These are phyloP conservation scores for Trametes cingulata DNA, from an alignment of 768 basidiomycete species.

Conservation along the genomic window DNA sequence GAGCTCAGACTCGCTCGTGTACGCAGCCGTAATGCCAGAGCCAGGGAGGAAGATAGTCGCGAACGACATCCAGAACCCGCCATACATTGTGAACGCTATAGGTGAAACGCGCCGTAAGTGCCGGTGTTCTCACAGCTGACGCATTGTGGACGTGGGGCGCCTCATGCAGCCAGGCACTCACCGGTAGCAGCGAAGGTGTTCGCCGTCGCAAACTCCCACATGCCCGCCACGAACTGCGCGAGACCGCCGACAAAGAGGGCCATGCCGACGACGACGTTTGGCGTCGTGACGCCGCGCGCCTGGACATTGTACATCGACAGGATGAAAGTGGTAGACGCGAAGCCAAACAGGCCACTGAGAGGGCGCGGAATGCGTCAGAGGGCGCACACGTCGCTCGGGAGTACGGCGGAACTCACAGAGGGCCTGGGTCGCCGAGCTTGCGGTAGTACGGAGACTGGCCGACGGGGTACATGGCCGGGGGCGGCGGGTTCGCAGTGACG, in stretches of 20 bases:
- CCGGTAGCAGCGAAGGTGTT: conserved; percentile 75
- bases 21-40: conserved; percentile 61
- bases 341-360: conserved; percentile 72
- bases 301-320: conserved; percentile 72
- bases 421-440: conserved; percentile 58
- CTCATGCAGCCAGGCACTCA: conserved; percentile 36
- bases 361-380: conserved; percentile 11
- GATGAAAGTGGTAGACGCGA: conserved; percentile 82
- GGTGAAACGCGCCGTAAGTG: conserved; percentile 1
- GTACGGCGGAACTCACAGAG: conserved; percentile 42
- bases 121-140: not conserved
- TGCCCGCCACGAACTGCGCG: conserved; percentile 82
- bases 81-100: conserved; percentile 78
- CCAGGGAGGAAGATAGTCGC: conserved; percentile 72
- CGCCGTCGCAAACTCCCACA: conserved; percentile 65
- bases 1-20: conserved; percentile 42
- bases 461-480: conserved; percentile 9
- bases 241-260: conserved; percentile 84
- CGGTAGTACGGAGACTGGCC: conserved; percentile 18
- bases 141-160: not conserved
- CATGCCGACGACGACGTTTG: conserved; percentile 85
- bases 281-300: conserved; percentile 50
- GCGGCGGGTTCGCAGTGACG: conserved; percentile 18
- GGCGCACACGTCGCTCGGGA: not conserved
- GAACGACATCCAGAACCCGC: conserved; percentile 88